phyloP scores from a whole-genome alignment of 208 protist genomes.

The Borovskyia barvae region DNA sequence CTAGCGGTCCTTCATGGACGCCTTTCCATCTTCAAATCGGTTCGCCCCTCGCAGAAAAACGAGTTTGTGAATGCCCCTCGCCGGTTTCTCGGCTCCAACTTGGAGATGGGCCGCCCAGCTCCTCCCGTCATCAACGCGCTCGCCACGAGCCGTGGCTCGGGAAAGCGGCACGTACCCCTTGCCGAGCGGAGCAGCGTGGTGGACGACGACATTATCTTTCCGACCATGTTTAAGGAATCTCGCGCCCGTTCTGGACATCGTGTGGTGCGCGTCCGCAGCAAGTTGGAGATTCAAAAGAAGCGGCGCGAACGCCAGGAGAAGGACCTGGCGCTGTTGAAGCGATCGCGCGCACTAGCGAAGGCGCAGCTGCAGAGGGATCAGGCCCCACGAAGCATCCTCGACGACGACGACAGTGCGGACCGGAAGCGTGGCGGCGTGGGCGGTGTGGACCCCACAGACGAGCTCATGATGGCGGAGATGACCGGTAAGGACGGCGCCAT shows the following conservation, averaged over 20 bases:
- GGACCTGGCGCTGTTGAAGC: conserved; percentile 39
- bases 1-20: conserved; percentile 72
- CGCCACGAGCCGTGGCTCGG: background rate
- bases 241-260: conserved; percentile 42
- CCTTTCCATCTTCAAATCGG: conserved; percentile 76
- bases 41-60: conserved; percentile 66
- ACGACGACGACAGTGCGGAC: conserved; percentile 20
- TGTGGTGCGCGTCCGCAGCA: conserved; percentile 53
- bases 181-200: conserved; percentile 19
- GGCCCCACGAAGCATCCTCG: conserved; percentile 26
- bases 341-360: conserved; percentile 11
- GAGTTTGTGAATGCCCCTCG: conserved; percentile 54
- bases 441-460: conserved; percentile 9
- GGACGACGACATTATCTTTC: conserved; percentile 70
- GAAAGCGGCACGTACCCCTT: conserved; percentile 12
- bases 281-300: conserved; percentile 29
- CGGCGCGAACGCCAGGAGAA: conserved; percentile 16
- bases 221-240: conserved; percentile 73
- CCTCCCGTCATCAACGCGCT: background rate
- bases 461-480: conserved; percentile 33
- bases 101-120: conserved; percentile 31
- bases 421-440: background rate
- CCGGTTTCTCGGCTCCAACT: conserved; percentile 39
- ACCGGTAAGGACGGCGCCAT: conserved; percentile 27
- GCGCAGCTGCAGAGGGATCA: conserved; percentile 12